Conservation (phyloP, 768 basidiomycete species). For the Hydnomerulius pinastri region DNA sequence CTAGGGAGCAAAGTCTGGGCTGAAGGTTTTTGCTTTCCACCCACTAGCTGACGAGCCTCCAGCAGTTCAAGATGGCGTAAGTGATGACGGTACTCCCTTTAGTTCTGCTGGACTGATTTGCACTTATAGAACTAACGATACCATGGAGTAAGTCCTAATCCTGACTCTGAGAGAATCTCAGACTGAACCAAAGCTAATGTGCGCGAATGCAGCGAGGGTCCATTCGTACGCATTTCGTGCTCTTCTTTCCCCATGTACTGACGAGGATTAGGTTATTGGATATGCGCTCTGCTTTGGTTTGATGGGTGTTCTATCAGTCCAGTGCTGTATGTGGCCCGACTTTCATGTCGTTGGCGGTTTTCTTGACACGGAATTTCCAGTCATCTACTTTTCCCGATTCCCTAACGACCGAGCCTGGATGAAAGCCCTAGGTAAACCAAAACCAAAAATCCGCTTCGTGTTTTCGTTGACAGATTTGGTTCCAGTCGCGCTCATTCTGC, state of each 20-base stretch:
- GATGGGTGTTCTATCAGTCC: constrained; percentile 7
- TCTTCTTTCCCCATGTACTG: background rate
- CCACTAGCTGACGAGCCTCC: no score
- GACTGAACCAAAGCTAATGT: background rate
- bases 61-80: no score
- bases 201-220: constrained; percentile 3
- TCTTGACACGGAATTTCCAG: background rate
- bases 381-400: constrained; percentile 12
- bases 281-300: constrained; percentile 7
- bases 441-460: no score
- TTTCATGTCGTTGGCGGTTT: no score
- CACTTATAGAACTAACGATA: background rate
- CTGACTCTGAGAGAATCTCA: background rate
- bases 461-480: no score
- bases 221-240: constrained; percentile 8
- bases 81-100: no score
- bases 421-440: constrained; percentile 3
- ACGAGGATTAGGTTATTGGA: constrained; percentile 4
- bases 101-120: no score
- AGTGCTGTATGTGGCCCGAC: background rate
- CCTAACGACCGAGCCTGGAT: constrained; percentile 9
- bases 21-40: no score
- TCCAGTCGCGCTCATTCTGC: constrained; percentile 5
- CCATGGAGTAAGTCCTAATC: constrained; percentile 1
- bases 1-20: no score